Conservation (phyloP, 495 filamentous ascomycete species). For the Annulohypoxylon stygium region DNA sequence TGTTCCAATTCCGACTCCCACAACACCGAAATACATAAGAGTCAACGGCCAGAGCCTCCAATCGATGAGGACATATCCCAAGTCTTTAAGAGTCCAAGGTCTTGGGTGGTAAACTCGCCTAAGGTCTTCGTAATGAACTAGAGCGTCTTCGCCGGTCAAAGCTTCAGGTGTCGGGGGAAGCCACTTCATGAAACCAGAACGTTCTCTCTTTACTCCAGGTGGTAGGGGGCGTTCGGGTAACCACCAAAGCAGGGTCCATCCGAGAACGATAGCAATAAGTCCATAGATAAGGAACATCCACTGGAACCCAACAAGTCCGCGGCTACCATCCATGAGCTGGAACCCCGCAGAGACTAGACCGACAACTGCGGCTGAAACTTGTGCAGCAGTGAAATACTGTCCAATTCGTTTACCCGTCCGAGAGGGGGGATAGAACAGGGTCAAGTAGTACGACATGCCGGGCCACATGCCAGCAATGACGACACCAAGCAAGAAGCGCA, state of each 20-base stretch:
- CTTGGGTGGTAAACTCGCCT: constrained; percentile 80
- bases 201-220: constrained; percentile 68
- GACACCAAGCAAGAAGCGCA: constrained; percentile 87
- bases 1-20: constrained; percentile 90
- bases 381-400: constrained; percentile 88
- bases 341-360: constrained; percentile 92
- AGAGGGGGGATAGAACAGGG: constrained; percentile 89
- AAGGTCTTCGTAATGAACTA: constrained; percentile 87
- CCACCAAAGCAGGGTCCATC: constrained; percentile 86
- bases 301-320: constrained; percentile 84
- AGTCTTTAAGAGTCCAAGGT: constrained; percentile 76
- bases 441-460: constrained; percentile 93
- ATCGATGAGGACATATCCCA: constrained; percentile 77
- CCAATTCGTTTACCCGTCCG: constrained; percentile 90
- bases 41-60: constrained; percentile 89
- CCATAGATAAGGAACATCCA: constrained; percentile 98
- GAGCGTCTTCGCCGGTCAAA: constrained; percentile 80
- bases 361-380: constrained; percentile 90
- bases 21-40: constrained; percentile 94
- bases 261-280: constrained; percentile 76
- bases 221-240: constrained; percentile 83
- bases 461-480: constrained; percentile 96
- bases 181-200: constrained; percentile 66
- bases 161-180: constrained; percentile 75
- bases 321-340: constrained; percentile 85